phyloP scores from a whole-genome alignment of 257 asterid genomes.

The Solanum ossicruentum region DNA sequence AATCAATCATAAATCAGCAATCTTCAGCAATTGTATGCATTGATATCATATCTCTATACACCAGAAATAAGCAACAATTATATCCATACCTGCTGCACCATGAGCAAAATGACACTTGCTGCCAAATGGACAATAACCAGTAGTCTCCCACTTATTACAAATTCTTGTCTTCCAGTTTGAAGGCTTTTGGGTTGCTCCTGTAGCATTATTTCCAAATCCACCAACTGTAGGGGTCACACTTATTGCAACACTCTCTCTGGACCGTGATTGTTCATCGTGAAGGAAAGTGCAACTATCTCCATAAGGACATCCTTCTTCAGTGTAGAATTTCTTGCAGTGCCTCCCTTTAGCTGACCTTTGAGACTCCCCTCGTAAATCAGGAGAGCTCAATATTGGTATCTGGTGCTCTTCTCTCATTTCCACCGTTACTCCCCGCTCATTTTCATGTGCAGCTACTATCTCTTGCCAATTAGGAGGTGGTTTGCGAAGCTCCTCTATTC shows the following conservation, averaged over 20 bases:
- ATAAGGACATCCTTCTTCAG: conserved; percentile 80
- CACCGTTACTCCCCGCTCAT: conserved; percentile 26
- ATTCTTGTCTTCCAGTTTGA: conserved; percentile 89
- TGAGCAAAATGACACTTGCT: conserved; percentile 87
- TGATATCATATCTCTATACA: background rate
- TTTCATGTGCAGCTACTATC: conserved; percentile 54
- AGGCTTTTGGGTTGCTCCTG: conserved; percentile 40
- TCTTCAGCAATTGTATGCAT: background rate
- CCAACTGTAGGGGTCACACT: conserved; percentile 55
- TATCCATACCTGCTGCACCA: conserved; percentile 46
- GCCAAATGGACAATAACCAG: conserved; percentile 77
- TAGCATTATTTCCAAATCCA: conserved; percentile 29
- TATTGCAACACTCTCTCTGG: conserved; percentile 69
- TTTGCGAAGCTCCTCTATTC: conserved; percentile 50
- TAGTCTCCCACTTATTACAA: conserved; percentile 76
- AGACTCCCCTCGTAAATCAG: conserved; percentile 47
- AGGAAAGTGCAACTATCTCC: conserved; percentile 77
- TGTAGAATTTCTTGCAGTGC: conserved; percentile 67
- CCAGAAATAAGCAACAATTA: background rate
- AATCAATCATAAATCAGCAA: background rate
- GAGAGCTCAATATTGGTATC: conserved; percentile 37
- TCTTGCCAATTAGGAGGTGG: conserved; percentile 89
- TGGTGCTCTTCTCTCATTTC: conserved; percentile 62
- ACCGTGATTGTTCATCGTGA: conserved; percentile 65
- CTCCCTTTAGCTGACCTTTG: conserved; percentile 67